Evolutionary conservation across 163 green algal species (phyloP).

Genomic region (Chlamydomonas reinhardtii): DNA sequence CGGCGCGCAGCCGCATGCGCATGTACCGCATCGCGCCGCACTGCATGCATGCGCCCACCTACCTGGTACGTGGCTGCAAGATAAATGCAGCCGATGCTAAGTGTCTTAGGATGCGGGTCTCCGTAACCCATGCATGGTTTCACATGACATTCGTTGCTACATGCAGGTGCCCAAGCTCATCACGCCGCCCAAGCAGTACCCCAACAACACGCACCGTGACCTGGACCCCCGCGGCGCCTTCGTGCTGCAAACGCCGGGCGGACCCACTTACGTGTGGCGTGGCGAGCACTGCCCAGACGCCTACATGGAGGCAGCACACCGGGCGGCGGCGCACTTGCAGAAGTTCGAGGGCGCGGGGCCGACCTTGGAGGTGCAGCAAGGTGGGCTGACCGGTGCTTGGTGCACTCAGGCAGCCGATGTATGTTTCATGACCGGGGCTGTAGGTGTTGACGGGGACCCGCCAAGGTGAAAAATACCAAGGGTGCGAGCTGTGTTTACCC

Average conservation of each 20-base stretch:
- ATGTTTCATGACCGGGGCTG: too few species aligned
- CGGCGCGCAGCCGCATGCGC: conserved; percentile 52
- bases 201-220: conserved; percentile 54
- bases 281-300: conserved; percentile 36
- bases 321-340: conserved; percentile 19
- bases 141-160: neutral
- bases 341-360: conserved; percentile 56
- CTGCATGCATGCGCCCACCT: conserved; percentile 72
- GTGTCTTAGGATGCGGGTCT: too few species aligned
- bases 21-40: conserved; percentile 87
- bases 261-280: conserved; percentile 55
- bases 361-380: conserved; percentile 28
- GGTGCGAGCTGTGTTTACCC: too few species aligned
- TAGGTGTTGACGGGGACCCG: too few species aligned
- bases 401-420: too few species aligned
- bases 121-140: too few species aligned
- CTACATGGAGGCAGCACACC: conserved; percentile 38
- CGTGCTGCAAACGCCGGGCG: conserved; percentile 56
- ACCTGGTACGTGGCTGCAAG: conserved; percentile 65
- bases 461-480: too few species aligned
- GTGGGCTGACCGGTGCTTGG: neutral
- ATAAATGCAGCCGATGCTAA: too few species aligned
- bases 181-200: conserved; percentile 50
- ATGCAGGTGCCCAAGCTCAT: conserved; percentile 73
- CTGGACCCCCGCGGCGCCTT: conserved; percentile 89